phyloP scores from a whole-genome alignment of 495 filamentous ascomycete genomes.

The Rhizodiscina lignyota region DNA sequence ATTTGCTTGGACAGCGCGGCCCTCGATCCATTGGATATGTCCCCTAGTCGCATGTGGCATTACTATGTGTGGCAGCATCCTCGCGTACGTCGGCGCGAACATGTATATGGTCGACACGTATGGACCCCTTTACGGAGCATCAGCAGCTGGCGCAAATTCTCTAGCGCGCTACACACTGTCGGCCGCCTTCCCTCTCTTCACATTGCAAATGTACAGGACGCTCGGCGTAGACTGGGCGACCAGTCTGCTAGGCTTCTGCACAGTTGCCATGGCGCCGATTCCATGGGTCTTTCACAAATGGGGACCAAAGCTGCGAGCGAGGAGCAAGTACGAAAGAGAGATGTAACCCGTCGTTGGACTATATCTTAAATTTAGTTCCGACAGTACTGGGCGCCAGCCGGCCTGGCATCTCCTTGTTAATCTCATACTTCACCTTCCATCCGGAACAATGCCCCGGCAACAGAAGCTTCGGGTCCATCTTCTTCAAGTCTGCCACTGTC shows the following conservation, averaged over 20 bases:
- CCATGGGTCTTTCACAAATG: conserved; percentile 25
- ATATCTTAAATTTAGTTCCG: conserved; percentile 28
- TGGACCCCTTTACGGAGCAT: conserved; percentile 37
- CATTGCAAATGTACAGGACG: conserved; percentile 25
- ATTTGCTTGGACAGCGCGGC: conserved; percentile 31
- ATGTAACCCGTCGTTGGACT: too few species aligned
- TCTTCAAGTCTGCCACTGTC: conserved; percentile 35
- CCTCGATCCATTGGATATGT: conserved; percentile 22
- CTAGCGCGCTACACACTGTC: conserved; percentile 44
- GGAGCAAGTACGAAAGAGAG: conserved; percentile 16
- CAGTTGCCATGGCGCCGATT: conserved; percentile 22
- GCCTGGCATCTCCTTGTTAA: conserved; percentile 39
- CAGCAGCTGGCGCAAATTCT: conserved; percentile 45
- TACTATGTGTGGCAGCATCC: conserved; percentile 26
- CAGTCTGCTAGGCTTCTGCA: conserved; percentile 26
- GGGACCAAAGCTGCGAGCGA: conserved; percentile 17
- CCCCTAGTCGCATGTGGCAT: conserved; percentile 21
- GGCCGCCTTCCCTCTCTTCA: conserved; percentile 46
- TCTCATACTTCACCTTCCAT: conserved; percentile 43
- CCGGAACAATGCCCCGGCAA: conserved; percentile 46
- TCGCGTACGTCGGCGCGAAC: conserved; percentile 33
- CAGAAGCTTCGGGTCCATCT: conserved; percentile 33
- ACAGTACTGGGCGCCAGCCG: conserved; percentile 39
- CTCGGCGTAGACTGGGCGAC: conserved; percentile 27
- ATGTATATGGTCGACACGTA: conserved; percentile 45